Evolutionary conservation across 2,329 filamentous ascomycete species (phyloP).

Genomic region (Colletotrichum higginsianum): DNA sequence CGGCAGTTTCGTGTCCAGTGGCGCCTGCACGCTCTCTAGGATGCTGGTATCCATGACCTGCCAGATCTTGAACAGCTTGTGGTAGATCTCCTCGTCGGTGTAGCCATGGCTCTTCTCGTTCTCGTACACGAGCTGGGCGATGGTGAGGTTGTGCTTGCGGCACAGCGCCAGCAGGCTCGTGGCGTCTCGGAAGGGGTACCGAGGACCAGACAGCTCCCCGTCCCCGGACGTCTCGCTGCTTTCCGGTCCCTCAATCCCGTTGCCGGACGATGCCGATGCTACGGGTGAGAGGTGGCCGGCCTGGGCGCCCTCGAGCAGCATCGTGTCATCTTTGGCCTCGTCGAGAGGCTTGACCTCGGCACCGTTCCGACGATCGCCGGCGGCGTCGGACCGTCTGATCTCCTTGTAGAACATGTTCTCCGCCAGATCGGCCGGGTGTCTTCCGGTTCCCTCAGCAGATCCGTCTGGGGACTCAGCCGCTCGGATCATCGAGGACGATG

Average conservation of each 20-base stretch:
- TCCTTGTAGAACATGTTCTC: slow-evolving; percentile 69
- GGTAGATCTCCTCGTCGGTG: slow-evolving; percentile 63
- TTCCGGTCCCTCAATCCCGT: slow-evolving; percentile 28
- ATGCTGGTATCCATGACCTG: slow-evolving; percentile 68
- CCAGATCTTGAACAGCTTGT: slow-evolving; percentile 65
- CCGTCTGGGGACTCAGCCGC: slow-evolving; percentile 44
- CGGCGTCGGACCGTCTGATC: slow-evolving; percentile 62
- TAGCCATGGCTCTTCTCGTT: slow-evolving; percentile 67
- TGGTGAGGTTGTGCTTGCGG: slow-evolving; percentile 65
- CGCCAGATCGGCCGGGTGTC: slow-evolving; percentile 63
- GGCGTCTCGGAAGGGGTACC: slow-evolving; percentile 64
- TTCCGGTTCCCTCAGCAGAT: slow-evolving; percentile 22
- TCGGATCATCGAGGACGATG: slow-evolving; percentile 40
- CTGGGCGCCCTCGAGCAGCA: slow-evolving; percentile 18
- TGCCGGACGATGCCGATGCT: neutral
- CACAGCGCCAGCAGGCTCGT: slow-evolving; percentile 62
- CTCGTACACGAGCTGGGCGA: slow-evolving; percentile 66
- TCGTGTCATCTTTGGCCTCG: slow-evolving; percentile 28
- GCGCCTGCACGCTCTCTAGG: slow-evolving; percentile 63
- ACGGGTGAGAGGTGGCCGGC: neutral
- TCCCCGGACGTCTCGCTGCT: slow-evolving; percentile 34
- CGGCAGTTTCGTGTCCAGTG: slow-evolving; percentile 57
- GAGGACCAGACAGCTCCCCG: slow-evolving; percentile 49
- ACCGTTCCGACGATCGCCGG: slow-evolving; percentile 61
- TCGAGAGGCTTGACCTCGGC: slow-evolving; percentile 58